These are phyloP conservation scores for Fusarium sp. DNA, from an alignment of 2,329 filamentous ascomycete species.

Conservation along the genomic window DNA sequence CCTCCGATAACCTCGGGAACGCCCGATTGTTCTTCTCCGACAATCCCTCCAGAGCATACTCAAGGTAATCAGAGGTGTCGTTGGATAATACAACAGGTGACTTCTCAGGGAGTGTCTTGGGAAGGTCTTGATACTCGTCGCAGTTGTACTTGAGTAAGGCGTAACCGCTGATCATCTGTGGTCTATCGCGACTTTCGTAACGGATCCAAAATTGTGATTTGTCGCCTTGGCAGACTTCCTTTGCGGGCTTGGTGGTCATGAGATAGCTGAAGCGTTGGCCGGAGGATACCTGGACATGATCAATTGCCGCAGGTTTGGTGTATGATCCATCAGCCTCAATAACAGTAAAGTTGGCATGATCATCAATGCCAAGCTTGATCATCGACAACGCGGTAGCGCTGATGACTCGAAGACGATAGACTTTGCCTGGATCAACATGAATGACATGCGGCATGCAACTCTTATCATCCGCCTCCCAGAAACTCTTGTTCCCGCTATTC, in stretches of 20 bases:
- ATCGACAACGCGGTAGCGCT: slow-evolving; percentile 20
- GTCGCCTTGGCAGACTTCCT: neutral
- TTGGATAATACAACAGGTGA: slow-evolving; percentile 49
- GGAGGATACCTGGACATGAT: slow-evolving; percentile 23
- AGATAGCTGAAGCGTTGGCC: slow-evolving; percentile 34
- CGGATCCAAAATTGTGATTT: slow-evolving; percentile 28
- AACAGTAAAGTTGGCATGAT: slow-evolving; percentile 1
- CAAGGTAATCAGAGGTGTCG: slow-evolving; percentile 54
- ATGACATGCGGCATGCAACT: slow-evolving; percentile 29
- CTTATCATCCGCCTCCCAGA: slow-evolving; percentile 9
- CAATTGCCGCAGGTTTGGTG: slow-evolving; percentile 2
- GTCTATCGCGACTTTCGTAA: slow-evolving; percentile 31
- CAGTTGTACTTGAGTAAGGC: slow-evolving; percentile 24
- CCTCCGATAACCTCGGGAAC: slow-evolving; percentile 57
- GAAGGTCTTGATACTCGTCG: neutral
- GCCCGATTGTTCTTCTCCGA: neutral
- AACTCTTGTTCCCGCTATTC: slow-evolving; percentile 28
- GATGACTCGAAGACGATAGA: slow-evolving; percentile 22
- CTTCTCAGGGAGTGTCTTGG: neutral
- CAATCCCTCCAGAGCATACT: slow-evolving; percentile 51
- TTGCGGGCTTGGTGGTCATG: neutral
- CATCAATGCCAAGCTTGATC: slow-evolving; percentile 26
- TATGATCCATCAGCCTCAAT: slow-evolving; percentile 36
- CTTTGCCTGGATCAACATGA: slow-evolving; percentile 16
- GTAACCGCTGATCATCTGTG: slow-evolving; percentile 19